Percentiles rank a stretch among this genome's conserved stretches.
These are phyloP conservation scores for Globisporangium sylvaticum DNA, from an alignment of 352 stramenopile species.

Conservation along the genomic window DNA sequence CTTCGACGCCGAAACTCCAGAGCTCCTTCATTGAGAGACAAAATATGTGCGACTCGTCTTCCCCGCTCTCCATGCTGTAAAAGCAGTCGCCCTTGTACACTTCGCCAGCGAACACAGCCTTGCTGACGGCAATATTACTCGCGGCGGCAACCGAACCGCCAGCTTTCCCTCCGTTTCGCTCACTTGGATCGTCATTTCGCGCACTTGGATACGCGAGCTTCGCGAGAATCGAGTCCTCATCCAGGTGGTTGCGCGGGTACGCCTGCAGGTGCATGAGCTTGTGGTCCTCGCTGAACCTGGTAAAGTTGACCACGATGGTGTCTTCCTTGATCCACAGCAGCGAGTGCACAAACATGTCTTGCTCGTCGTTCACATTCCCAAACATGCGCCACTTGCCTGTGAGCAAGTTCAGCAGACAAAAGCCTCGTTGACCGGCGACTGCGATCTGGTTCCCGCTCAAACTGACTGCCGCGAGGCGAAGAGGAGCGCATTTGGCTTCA, in stretches of 20 bases:
- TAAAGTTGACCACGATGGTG: constrained; percentile 58
- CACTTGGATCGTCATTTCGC: not conserved
- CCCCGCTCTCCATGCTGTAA: constrained; percentile 54
- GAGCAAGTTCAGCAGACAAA: constrained; percentile 63
- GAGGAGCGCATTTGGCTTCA: constrained; percentile 53
- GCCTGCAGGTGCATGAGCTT: constrained; percentile 51
- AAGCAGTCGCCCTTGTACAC: constrained; percentile 28
- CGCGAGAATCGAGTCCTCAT: constrained; percentile 55
- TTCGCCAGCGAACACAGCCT: constrained; percentile 11
- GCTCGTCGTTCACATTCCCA: constrained; percentile 82
- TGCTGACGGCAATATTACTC: constrained; percentile 11
- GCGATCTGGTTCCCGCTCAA: constrained; percentile 55
- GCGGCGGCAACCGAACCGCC: constrained; percentile 14
- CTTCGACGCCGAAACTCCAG: constrained; percentile 46
- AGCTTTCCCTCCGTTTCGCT: not conserved
- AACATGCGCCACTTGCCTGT: constrained; percentile 82
- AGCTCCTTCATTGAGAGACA: constrained; percentile 55
- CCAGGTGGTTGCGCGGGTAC: constrained; percentile 75
- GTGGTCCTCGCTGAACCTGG: constrained; percentile 54
- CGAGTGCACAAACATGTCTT: constrained; percentile 63
- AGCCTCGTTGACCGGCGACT: constrained; percentile 65
- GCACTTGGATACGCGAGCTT: constrained; percentile 39
- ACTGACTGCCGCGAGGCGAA: constrained; percentile 58
- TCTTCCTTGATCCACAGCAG: constrained; percentile 69
- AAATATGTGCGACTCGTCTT: constrained; percentile 45